Conservation (phyloP, 345 rosid genomes). For the Euphorbia tirucalli region DNA sequence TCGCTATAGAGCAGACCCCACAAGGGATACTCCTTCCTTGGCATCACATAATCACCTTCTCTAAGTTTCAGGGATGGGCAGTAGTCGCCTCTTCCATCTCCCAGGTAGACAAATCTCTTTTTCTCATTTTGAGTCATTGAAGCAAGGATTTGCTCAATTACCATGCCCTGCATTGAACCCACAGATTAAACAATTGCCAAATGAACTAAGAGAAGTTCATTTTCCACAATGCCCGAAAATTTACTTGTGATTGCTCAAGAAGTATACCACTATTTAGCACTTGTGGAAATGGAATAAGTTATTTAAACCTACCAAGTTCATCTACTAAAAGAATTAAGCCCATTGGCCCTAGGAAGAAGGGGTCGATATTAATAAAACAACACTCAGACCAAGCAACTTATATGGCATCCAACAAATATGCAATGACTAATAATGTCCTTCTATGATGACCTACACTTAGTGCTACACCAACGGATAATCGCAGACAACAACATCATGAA, state of each 20-base stretch:
- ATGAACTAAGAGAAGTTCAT: background rate
- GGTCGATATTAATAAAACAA: background rate
- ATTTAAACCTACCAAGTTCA: too few species aligned
- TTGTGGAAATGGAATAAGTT: background rate
- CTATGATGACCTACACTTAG: background rate
- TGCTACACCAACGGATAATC: too few species aligned
- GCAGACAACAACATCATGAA: too few species aligned
- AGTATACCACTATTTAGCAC: background rate
- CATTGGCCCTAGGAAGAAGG: background rate
- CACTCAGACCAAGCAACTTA: background rate
- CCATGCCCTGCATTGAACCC: conserved; percentile 49
- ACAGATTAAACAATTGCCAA: background rate
- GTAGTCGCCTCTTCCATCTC: conserved; percentile 84
- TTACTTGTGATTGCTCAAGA: background rate
- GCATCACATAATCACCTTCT: conserved; percentile 62
- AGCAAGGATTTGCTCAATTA: conserved; percentile 47
- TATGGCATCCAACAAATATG: background rate
- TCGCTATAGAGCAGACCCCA: conserved; percentile 45
- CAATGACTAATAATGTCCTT: background rate
- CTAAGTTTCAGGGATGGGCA: conserved; percentile 69
- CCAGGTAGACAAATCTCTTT: conserved; percentile 58
- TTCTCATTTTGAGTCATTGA: conserved; percentile 25
- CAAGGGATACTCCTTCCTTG: conserved; percentile 65
- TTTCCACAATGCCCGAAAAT: background rate
- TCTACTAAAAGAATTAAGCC: background rate